Evolutionary conservation across 1,284 basidiomycete species (phyloP).

Genomic region (Ganoderma multipileum): DNA sequence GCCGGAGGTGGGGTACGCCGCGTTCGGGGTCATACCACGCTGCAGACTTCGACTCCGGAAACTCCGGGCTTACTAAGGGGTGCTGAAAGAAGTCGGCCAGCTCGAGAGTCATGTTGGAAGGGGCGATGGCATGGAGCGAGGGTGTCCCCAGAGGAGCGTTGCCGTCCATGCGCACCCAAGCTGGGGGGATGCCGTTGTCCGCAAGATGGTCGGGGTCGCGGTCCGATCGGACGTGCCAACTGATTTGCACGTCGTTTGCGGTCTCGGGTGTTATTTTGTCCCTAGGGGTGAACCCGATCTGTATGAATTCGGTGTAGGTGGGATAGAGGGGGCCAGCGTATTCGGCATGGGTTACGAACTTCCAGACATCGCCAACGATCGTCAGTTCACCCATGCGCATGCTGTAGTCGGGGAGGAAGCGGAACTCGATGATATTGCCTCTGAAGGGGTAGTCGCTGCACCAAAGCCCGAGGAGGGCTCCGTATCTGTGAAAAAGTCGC

Average conservation of each 20-base stretch:
- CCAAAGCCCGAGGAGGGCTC: slow-evolving; percentile 33
- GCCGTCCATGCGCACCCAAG: slow-evolving; percentile 22
- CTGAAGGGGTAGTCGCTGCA: slow-evolving; percentile 35
- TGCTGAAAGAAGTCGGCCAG: not conserved
- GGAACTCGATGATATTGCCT: slow-evolving; percentile 35
- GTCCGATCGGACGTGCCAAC: slow-evolving; percentile 27
- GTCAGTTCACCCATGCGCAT: slow-evolving; percentile 17
- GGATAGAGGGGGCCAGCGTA: slow-evolving; percentile 19
- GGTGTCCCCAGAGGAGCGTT: slow-evolving; percentile 16
- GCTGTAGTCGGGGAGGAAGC: slow-evolving; percentile 23
- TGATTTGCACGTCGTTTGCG: slow-evolving; percentile 23
- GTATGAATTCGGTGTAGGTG: slow-evolving; percentile 27
- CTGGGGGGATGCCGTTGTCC: slow-evolving; percentile 16
- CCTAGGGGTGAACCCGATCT: slow-evolving; percentile 27
- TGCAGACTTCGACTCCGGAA: slow-evolving; percentile 13
- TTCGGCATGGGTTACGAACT: slow-evolving; percentile 8
- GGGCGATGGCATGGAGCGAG: slow-evolving; percentile 25
- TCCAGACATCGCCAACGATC: slow-evolving; percentile 36
- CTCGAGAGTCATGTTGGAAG: slow-evolving; percentile 18
- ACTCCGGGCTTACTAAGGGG: slow-evolving; percentile 20
- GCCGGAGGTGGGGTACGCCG: slow-evolving; percentile 23
- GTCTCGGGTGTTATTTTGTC: slow-evolving; percentile 15
- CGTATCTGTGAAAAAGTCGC: slow-evolving; percentile 32
- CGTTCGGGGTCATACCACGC: slow-evolving; percentile 30
- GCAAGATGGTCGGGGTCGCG: slow-evolving; percentile 20